Evolutionary conservation across 352 stramenopile species (phyloP).

Genomic region (Phytopythium aichiense): DNA sequence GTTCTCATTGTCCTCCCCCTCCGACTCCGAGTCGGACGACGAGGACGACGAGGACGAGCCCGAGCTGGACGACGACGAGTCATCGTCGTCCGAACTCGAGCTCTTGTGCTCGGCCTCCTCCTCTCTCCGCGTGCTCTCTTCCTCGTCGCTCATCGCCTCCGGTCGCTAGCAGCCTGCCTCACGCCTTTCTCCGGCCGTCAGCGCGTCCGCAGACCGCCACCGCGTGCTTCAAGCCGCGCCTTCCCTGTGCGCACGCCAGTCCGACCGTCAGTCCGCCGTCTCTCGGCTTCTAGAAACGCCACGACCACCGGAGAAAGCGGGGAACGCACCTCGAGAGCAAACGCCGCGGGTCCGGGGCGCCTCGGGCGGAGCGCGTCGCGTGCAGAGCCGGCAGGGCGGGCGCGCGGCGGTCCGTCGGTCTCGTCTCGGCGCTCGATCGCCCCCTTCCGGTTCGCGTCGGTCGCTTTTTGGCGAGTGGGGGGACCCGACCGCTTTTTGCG

Average conservation of each 20-base stretch:
- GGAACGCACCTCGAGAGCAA: background rate
- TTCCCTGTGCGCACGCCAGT: too few species aligned
- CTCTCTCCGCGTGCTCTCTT: constrained; percentile 19
- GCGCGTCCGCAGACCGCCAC: too few species aligned
- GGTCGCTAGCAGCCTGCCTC: too few species aligned
- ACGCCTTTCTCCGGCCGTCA: too few species aligned
- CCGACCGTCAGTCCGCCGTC: background rate
- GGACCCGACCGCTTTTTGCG: background rate
- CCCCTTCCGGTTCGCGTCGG: background rate
- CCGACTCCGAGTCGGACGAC: constrained; percentile 79
- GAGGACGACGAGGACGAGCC: constrained; percentile 71
- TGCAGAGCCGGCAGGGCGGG: background rate
- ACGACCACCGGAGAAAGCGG: too few species aligned
- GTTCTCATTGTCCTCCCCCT: constrained; percentile 35
- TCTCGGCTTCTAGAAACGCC: too few species aligned
- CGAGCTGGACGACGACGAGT: constrained; percentile 67
- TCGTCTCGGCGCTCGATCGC: background rate
- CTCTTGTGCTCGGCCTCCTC: constrained; percentile 41
- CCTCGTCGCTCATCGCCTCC: constrained; percentile 4
- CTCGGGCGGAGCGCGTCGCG: background rate
- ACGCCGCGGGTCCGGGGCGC: background rate
- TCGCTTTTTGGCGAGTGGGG: constrained; percentile 5
- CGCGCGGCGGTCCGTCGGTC: background rate
- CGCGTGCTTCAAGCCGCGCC: too few species aligned
- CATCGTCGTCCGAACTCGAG: constrained; percentile 71